Evolutionary conservation across 1,139 yeast species (phyloP).

Genomic region (Candida labiduridarum): DNA sequence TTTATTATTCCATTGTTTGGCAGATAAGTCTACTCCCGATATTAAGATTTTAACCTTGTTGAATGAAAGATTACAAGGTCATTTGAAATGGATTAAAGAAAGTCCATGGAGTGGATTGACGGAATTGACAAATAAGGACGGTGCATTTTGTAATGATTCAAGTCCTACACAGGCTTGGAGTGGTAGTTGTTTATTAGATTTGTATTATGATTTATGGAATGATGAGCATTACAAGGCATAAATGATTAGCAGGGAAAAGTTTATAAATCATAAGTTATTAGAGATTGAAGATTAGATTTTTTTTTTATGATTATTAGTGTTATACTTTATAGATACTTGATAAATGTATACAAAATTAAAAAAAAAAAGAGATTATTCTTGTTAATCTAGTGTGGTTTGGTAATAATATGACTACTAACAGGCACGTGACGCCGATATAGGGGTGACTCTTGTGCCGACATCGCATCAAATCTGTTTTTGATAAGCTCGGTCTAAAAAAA

Average conservation of each 20-base stretch:
- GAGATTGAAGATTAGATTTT: neutral
- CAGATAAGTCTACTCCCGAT: constrained; percentile 33
- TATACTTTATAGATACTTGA: neutral
- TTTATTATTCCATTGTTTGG: constrained; percentile 49
- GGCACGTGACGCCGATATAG: too few relatives aligned
- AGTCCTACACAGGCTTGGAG: constrained; percentile 99
- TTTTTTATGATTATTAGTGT: neutral
- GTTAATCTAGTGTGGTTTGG: too few relatives aligned
- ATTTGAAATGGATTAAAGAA: constrained; percentile 66
- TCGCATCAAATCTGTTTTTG: too few relatives aligned
- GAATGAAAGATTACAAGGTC: constrained; percentile 61
- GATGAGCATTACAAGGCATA: constrained; percentile 13
- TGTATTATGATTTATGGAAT: constrained; percentile 65
- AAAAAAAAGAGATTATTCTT: neutral
- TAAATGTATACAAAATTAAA: neutral
- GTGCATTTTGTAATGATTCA: constrained; percentile 77
- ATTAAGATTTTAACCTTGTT: constrained; percentile 36
- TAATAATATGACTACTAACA: too few relatives aligned
- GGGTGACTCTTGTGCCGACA: neutral
- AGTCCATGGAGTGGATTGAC: constrained; percentile 94
- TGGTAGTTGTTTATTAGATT: constrained; percentile 78
- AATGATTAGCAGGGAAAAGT: too few relatives aligned
- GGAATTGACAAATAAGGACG: constrained; percentile 88
- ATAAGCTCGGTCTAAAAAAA: neutral
- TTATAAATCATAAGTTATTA: too few relatives aligned